phyloP scores from a whole-genome alignment of 139 green algal species.

The Micractinium conductrix region DNA sequence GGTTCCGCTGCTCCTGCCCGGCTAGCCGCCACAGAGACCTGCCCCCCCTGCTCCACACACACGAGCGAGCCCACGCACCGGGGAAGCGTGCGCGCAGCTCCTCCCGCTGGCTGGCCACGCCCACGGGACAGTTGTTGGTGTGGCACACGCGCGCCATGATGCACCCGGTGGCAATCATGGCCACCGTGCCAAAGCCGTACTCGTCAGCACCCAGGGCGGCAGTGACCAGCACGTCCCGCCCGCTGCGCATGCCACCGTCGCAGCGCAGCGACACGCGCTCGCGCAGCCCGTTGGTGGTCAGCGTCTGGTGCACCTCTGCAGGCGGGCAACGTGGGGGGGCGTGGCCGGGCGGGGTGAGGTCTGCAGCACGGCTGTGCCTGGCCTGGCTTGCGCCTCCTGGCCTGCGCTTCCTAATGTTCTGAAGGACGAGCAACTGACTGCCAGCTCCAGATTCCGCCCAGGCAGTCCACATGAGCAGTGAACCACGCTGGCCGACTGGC shows the following conservation, averaged over 20 bases:
- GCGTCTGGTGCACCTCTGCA: neutral
- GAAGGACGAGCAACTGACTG: no score
- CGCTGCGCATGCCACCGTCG: conserved; percentile 94
- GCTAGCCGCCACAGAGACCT: neutral
- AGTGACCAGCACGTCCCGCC: conserved; percentile 90
- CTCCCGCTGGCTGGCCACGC: conserved; percentile 96
- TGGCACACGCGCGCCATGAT: conserved; percentile 99
- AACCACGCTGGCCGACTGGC: no score
- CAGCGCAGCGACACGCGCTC: conserved; percentile 94
- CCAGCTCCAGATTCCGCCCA: no score
- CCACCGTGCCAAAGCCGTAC: conserved; percentile 95
- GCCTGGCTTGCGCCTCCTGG: no score
- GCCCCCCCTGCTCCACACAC: no score
- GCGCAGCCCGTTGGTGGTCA: conserved; percentile 89
- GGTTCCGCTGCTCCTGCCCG: no score
- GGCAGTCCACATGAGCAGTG: no score
- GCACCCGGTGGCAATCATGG: conserved; percentile 99
- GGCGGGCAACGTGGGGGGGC: no score
- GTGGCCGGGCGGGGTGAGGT: no score
- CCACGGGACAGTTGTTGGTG: conserved; percentile 99
- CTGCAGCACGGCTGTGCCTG: no score
- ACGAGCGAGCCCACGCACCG: conserved; percentile 56
- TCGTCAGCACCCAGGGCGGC: conserved; percentile 96
- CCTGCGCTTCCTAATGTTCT: no score
- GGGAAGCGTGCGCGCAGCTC: conserved; percentile 98